phyloP scores from a whole-genome alignment of 345 rosid species.

The Salix purpurea region DNA sequence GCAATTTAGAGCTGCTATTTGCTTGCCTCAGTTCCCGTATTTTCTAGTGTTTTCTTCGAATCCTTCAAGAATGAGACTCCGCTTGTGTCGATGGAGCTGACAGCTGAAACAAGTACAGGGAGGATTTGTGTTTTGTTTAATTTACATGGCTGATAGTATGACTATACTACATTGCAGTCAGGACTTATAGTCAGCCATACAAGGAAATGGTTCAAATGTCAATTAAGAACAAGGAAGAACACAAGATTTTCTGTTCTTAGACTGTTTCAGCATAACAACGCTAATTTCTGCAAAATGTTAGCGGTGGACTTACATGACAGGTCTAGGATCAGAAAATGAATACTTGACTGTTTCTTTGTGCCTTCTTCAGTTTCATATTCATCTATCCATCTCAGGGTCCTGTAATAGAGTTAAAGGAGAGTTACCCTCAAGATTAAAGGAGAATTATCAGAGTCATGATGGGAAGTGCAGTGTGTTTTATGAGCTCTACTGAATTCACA shows the following conservation, averaged over 20 bases:
- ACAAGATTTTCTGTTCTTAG: neutral
- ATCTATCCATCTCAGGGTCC: constrained; percentile 80
- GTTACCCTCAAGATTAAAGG: neutral
- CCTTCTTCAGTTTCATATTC: constrained; percentile 63
- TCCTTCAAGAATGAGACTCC: constrained; percentile 69
- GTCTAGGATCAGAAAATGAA: constrained; percentile 59
- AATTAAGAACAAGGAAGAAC: neutral
- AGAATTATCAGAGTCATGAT: neutral
- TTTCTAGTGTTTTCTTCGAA: constrained; percentile 54
- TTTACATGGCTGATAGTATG: neutral
- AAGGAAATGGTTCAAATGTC: neutral
- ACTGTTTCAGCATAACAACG: neutral
- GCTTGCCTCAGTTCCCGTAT: constrained; percentile 53
- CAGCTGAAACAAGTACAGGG: constrained; percentile 43
- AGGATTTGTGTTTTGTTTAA: neutral
- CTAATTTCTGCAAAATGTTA: neutral
- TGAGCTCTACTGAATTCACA: neutral
- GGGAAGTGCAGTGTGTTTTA: neutral
- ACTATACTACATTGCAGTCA: neutral
- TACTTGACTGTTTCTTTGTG: constrained; percentile 43
- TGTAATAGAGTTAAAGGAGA: constrained; percentile 7
- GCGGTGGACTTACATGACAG: constrained; percentile 50
- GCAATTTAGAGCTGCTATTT: neutral
- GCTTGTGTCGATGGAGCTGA: constrained; percentile 76
- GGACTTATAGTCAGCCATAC: neutral